These are phyloP conservation scores for Tolypocladium paradoxum DNA, from an alignment of 2,329 filamentous ascomycete species.

Conservation along the genomic window DNA sequence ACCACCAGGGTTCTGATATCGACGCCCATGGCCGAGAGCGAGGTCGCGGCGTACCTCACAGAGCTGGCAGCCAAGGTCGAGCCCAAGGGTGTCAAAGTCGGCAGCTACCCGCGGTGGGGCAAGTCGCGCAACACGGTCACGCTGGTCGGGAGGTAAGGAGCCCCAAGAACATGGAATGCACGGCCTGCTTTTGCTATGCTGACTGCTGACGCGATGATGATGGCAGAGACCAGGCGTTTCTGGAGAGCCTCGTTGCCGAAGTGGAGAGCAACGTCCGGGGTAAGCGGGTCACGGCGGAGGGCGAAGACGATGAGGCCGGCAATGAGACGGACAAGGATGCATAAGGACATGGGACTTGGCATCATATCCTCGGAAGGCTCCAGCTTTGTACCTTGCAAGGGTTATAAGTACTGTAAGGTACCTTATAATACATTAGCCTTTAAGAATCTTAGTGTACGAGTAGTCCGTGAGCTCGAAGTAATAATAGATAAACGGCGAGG, in stretches of 20 bases:
- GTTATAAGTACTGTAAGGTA: too few species aligned
- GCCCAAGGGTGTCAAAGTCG: slow-evolving; percentile 76
- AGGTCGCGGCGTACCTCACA: slow-evolving; percentile 72
- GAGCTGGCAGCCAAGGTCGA: slow-evolving; percentile 65
- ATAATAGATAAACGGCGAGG: too few species aligned
- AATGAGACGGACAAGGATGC: slow-evolving; percentile 1
- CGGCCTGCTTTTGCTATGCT: background rate
- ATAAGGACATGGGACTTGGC: background rate
- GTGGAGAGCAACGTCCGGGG: slow-evolving; percentile 70
- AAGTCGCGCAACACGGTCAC: slow-evolving; percentile 84
- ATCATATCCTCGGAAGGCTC: background rate
- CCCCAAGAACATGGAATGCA: background rate
- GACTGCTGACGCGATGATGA: slow-evolving; percentile 6
- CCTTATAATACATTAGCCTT: too few species aligned
- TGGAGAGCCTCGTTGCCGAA: slow-evolving; percentile 70
- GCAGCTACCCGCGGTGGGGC: slow-evolving; percentile 89
- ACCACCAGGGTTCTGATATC: slow-evolving; percentile 71
- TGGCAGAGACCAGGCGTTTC: slow-evolving; percentile 56
- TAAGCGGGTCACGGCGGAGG: slow-evolving; percentile 56
- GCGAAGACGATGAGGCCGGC: slow-evolving; percentile 48
- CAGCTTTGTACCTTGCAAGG: too few species aligned
- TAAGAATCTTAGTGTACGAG: too few species aligned
- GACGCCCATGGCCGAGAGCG: slow-evolving; percentile 80
- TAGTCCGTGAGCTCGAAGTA: too few species aligned
- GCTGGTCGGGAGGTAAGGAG: slow-evolving; percentile 52